Evolutionary conservation across 2,329 filamentous ascomycete species (phyloP).

Genomic region (Pestalotiopsis sp.): DNA sequence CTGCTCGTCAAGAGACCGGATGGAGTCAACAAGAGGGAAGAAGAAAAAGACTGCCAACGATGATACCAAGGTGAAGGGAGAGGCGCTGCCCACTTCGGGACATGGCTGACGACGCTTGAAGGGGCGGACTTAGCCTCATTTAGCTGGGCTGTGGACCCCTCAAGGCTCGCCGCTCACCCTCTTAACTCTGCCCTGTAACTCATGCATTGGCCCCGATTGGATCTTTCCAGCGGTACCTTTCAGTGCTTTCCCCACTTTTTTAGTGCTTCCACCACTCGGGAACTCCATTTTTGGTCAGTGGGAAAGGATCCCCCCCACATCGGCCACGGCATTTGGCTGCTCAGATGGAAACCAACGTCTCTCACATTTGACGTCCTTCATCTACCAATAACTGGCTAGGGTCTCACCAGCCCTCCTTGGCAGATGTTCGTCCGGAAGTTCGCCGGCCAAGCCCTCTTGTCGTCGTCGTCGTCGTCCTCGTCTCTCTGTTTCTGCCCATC

Average conservation of each 20-base stretch:
- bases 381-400: constrained; percentile 4
- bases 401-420: constrained; percentile 1
- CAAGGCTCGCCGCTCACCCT: not conserved
- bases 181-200: not conserved
- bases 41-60: not conserved
- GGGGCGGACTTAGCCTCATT: constrained; percentile 5
- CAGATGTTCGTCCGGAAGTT: not conserved
- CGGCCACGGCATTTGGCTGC: not conserved
- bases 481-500: not conserved
- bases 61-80: not conserved
- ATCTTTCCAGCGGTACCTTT: not conserved
- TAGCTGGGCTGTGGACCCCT: not conserved
- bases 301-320: not conserved
- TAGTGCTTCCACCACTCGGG: not conserved
- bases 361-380: not conserved
- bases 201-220: not conserved
- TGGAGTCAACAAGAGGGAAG: not conserved
- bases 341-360: not conserved
- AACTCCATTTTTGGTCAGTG: not conserved
- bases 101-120: not conserved
- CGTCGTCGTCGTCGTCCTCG: not conserved
- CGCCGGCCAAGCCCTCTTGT: too few relatives aligned
- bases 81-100: not conserved
- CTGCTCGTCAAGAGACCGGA: not conserved
- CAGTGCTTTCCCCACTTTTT: not conserved